Percentiles rank a stretch among this genome's conserved stretches.
These are phyloP conservation scores for Epichloe typhina DNA, from an alignment of 2,329 filamentous ascomycete genomes.

Conservation along the genomic window DNA sequence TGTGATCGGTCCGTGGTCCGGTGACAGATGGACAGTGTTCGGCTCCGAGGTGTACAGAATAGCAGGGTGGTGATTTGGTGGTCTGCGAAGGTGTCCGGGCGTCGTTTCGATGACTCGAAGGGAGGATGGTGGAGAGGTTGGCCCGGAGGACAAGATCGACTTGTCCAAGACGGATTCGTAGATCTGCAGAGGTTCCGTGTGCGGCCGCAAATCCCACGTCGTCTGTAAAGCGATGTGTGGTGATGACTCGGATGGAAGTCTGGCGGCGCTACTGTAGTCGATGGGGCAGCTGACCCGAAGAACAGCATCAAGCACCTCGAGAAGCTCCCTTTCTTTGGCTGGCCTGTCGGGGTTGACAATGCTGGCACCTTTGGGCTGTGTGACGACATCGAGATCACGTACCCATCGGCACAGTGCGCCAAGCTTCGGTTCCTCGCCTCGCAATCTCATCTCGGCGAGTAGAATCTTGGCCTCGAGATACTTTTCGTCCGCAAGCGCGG, in stretches of 20 bases:
- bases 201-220: slow-evolving; percentile 45
- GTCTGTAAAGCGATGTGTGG: slow-evolving; percentile 43
- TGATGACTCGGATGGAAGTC: slow-evolving; percentile 17
- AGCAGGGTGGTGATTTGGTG: slow-evolving; percentile 54
- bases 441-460: slow-evolving; percentile 56
- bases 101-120: slow-evolving; percentile 51
- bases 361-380: slow-evolving; percentile 32
- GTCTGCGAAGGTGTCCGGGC: slow-evolving; percentile 46
- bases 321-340: slow-evolving; percentile 37
- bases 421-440: slow-evolving; percentile 51
- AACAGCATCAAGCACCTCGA: slow-evolving; percentile 50
- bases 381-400: slow-evolving; percentile 55
- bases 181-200: slow-evolving; percentile 27
- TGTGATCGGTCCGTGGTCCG: slow-evolving; percentile 31
- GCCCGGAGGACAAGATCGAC: slow-evolving; percentile 32
- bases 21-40: slow-evolving; percentile 39
- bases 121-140: slow-evolving; percentile 11
- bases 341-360: slow-evolving; percentile 22
- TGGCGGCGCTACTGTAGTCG: slow-evolving; percentile 30
- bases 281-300: slow-evolving; percentile 49
- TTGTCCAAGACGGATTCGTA: slow-evolving; percentile 47
- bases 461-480: slow-evolving; percentile 52
- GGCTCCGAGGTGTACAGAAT: slow-evolving; percentile 49
- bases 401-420: slow-evolving; percentile 62
- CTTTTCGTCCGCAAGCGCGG: slow-evolving; percentile 50